A percentile compares a stretch with the other conserved stretches of the same genome.
phyloP scores from a whole-genome alignment of 345 rosid genomes.

The Turritis glabra region DNA sequence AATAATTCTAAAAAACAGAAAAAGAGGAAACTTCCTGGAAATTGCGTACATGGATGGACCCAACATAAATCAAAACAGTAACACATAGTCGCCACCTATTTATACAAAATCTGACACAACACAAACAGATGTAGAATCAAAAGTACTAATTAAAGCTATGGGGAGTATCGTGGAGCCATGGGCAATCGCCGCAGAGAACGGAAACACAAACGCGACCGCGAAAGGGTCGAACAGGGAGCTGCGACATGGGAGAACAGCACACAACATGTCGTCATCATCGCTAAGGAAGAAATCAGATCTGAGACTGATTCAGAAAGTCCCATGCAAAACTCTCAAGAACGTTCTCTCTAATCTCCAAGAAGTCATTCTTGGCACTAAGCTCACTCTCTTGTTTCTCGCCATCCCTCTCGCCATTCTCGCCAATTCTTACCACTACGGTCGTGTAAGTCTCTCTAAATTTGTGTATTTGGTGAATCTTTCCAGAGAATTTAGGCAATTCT shows the following conservation, averaged over 20 bases:
- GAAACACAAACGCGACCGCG: conserved; percentile 26
- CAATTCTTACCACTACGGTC: conserved; percentile 51
- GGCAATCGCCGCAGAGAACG: conserved; percentile 60
- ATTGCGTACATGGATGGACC: conserved; percentile 26
- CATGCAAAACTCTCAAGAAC: conserved; percentile 46
- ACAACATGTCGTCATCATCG: conserved; percentile 85
- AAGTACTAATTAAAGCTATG: conserved; percentile 5
- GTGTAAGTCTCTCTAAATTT: conserved; percentile 44
- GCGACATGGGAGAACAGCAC: conserved; percentile 71
- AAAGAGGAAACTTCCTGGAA: conserved; percentile 32
- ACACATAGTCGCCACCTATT: conserved; percentile 25
- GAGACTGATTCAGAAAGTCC: conserved; percentile 57
- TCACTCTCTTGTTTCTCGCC: conserved; percentile 73
- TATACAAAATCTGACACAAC: conserved; percentile 21
- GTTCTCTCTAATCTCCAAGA: conserved; percentile 73
- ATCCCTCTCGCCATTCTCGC: conserved; percentile 74
- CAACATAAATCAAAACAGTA: conserved; percentile 9
- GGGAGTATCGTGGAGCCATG: conserved; percentile 47
- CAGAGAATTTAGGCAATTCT: not conserved
- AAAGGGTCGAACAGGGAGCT: conserved; percentile 62
- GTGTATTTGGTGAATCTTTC: not conserved
- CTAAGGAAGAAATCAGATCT: conserved; percentile 79
- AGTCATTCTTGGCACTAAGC: conserved; percentile 84
- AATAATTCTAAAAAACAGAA: not conserved
- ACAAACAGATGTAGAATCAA: conserved; percentile 7